phyloP scores from a whole-genome alignment of 2,329 filamentous ascomycete genomes.

The Hortaea sp. region DNA sequence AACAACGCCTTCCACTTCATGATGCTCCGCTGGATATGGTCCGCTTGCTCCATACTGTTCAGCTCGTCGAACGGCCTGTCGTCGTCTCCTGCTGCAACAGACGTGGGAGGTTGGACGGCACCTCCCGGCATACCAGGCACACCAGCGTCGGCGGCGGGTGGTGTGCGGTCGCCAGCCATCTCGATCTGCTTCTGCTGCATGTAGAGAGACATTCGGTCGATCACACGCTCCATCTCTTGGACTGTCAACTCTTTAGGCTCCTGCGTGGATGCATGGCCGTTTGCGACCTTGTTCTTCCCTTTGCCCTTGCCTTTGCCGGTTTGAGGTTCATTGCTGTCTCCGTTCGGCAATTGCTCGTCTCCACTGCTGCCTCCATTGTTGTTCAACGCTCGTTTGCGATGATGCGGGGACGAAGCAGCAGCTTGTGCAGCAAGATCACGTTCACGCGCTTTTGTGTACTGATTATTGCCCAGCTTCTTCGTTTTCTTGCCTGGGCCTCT shows the following conservation, averaged over 20 bases:
- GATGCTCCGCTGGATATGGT: conserved; percentile 67
- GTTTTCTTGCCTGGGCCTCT: conserved; percentile 49
- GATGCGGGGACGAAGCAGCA: conserved; percentile 41
- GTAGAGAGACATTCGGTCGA: conserved; percentile 72
- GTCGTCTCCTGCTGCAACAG: neutral
- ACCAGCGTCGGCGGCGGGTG: conserved; percentile 23
- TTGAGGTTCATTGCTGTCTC: conserved; percentile 5
- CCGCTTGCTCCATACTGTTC: conserved; percentile 83
- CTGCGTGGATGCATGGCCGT: conserved; percentile 34
- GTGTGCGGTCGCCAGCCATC: conserved; percentile 54
- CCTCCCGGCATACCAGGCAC: conserved; percentile 18
- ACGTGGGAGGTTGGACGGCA: conserved; percentile 6
- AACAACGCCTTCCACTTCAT: conserved; percentile 7
- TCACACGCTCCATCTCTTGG: conserved; percentile 49
- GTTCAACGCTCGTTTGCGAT: conserved; percentile 14
- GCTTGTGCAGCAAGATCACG: conserved; percentile 28
- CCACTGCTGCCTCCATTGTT: conserved; percentile 10
- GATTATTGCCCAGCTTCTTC: conserved; percentile 63
- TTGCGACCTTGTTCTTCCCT: conserved; percentile 12
- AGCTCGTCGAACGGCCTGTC: conserved; percentile 64
- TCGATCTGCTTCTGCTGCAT: conserved; percentile 84
- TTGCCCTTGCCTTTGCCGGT: conserved; percentile 8
- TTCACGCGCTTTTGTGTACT: conserved; percentile 64
- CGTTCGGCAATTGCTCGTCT: conserved; percentile 10
- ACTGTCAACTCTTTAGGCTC: conserved; percentile 62